Conservation (phyloP, 176 grass and related monocot species). For the Cocos nucifera region DNA sequence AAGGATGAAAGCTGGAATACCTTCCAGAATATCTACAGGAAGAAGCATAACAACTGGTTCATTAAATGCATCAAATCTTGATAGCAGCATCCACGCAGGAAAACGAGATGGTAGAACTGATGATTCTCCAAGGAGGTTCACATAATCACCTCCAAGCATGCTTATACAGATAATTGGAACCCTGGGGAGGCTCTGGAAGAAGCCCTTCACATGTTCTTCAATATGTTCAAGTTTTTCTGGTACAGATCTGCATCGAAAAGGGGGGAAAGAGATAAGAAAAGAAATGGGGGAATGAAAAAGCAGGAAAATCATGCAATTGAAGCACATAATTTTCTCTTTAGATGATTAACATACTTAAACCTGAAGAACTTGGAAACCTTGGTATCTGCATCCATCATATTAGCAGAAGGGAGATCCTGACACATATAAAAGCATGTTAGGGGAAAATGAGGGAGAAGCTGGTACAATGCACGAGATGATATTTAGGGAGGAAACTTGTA, state of each 20-base stretch:
- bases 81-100: constrained; percentile 76
- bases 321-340: too few relatives aligned
- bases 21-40: constrained; percentile 53
- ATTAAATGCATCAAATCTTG: constrained; percentile 58
- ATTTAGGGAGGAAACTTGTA: too few relatives aligned
- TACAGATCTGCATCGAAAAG: constrained; percentile 29
- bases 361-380: constrained; percentile 28
- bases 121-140: constrained; percentile 40
- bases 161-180: constrained; percentile 82
- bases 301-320: too few relatives aligned
- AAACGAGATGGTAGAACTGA: constrained; percentile 44
- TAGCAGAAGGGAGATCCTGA: constrained; percentile 27
- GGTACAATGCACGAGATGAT: too few relatives aligned
- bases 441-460: too few relatives aligned
- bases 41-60: constrained; percentile 71
- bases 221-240: constrained; percentile 43
- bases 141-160: constrained; percentile 70
- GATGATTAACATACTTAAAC: constrained; percentile 25
- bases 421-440: constrained; percentile 8
- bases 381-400: constrained; percentile 10
- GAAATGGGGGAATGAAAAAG: constrained; percentile 4
- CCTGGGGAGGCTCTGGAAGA: constrained; percentile 62
- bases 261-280: constrained; percentile 9
- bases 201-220: constrained; percentile 50
- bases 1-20: constrained; percentile 20